Conservation (phyloP, 768 basidiomycete genomes). For the Naganishia friedmannii region DNA sequence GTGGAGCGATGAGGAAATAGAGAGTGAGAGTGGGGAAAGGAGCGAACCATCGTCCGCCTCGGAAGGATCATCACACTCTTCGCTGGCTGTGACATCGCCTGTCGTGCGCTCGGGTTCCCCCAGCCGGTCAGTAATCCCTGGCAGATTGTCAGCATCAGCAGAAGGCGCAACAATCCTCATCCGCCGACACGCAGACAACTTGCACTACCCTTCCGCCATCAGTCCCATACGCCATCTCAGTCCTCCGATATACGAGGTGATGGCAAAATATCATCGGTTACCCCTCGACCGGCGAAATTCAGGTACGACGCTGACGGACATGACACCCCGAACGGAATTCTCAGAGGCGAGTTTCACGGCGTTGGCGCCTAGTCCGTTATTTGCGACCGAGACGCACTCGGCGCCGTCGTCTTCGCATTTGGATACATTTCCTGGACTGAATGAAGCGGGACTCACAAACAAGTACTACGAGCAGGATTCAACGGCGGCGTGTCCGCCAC, state of each 20-base stretch:
- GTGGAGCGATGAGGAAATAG: background rate
- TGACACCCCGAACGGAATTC: background rate
- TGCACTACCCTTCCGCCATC: background rate
- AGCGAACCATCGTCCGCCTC: background rate
- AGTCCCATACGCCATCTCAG: background rate
- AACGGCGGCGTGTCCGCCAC: background rate
- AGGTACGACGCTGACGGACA: background rate
- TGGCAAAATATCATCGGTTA: background rate
- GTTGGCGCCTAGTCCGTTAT: slow-evolving; percentile 24
- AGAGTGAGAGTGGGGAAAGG: background rate
- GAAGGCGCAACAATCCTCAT: background rate
- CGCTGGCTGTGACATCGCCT: background rate
- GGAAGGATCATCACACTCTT: background rate
- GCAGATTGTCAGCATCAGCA: background rate
- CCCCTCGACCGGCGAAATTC: background rate
- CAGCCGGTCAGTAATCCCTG: background rate
- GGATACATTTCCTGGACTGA: background rate
- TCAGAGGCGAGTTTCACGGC: slow-evolving; percentile 10
- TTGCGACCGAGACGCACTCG: background rate
- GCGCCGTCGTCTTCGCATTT: background rate
- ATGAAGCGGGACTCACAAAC: background rate
- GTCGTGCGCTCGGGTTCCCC: background rate
- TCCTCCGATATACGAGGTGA: background rate
- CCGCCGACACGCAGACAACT: background rate
- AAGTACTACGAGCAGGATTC: background rate